phyloP scores from a whole-genome alignment of 805 yeast species.

The Saccharomycopsis vini region DNA sequence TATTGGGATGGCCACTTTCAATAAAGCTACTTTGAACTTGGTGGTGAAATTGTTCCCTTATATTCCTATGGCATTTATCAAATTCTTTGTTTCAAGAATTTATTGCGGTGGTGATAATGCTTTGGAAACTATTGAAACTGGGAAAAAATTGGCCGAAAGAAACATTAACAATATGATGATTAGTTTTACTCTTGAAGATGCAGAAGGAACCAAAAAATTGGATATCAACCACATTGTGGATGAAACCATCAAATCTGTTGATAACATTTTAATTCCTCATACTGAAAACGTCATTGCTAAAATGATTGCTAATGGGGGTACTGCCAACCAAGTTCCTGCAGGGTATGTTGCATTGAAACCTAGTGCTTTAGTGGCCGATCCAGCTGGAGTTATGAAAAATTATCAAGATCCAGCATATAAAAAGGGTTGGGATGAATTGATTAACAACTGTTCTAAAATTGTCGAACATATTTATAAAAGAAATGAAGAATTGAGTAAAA shows the following conservation, averaged over 20 bases:
- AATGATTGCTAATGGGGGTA: constrained; percentile 26
- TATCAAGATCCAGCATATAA: constrained; percentile 45
- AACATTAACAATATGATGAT: constrained; percentile 93
- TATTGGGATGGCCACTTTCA: constrained; percentile 62
- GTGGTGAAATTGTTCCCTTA: constrained; percentile 63
- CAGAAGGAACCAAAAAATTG: constrained; percentile 62
- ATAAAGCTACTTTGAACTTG: constrained; percentile 49
- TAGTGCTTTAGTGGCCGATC: constrained; percentile 74
- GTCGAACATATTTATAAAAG: constrained; percentile 47
- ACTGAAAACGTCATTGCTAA: constrained; percentile 47
- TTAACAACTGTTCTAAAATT: constrained; percentile 56
- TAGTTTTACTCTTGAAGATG: constrained; percentile 87
- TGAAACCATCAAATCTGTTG: constrained; percentile 60
- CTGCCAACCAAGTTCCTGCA: constrained; percentile 67
- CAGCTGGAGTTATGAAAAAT: constrained; percentile 62
- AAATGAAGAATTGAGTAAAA: constrained; percentile 38
- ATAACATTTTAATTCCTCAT: constrained; percentile 61
- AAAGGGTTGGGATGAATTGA: constrained; percentile 44
- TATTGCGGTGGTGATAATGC: constrained; percentile 88
- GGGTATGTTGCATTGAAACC: constrained; percentile 93
- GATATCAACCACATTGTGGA: constrained; percentile 50
- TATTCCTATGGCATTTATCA: constrained; percentile 64
- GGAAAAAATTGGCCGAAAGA: constrained; percentile 52
- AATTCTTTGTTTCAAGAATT: constrained; percentile 64
- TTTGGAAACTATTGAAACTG: constrained; percentile 61